Evolutionary conservation across 176 grass and related monocot species (phyloP).

Genomic region (Thalia dealbata): DNA sequence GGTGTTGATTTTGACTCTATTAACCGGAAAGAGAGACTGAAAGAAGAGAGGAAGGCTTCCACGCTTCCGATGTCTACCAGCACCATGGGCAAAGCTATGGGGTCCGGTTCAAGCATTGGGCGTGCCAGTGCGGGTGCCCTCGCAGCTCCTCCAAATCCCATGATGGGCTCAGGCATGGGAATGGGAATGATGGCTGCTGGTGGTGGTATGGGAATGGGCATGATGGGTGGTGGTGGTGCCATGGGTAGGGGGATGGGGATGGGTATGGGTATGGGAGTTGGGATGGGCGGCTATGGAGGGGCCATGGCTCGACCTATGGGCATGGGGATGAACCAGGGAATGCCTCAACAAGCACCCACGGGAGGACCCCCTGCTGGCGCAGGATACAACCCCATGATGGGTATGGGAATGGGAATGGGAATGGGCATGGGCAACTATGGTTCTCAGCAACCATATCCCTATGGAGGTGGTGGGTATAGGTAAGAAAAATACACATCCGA

Average conservation of each 20-base stretch:
- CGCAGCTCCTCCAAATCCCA: constrained; percentile 43
- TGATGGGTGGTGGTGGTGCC: constrained; percentile 14
- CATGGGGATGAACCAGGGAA: constrained; percentile 40
- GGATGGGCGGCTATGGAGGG: constrained; percentile 16
- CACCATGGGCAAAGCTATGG: constrained; percentile 96
- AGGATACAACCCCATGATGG: constrained; percentile 73
- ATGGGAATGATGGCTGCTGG: constrained; percentile 31
- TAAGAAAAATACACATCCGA: constrained; percentile 25
- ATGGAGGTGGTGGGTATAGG: constrained; percentile 62
- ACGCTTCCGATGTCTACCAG: constrained; percentile 50
- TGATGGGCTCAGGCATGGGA: constrained; percentile 34
- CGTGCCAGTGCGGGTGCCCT: constrained; percentile 40
- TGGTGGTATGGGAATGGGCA: constrained; percentile 20
- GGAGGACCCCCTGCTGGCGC: constrained; percentile 47
- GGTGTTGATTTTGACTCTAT: constrained; percentile 97
- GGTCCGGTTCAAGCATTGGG: constrained; percentile 68
- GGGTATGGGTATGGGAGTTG: constrained; percentile 41
- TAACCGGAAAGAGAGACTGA: constrained; percentile 86
- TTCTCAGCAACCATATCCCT: constrained; percentile 49
- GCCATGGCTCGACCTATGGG: constrained; percentile 14
- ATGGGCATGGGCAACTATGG: constrained; percentile 43
- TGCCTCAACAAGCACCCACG: constrained; percentile 52
- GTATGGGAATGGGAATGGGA: constrained; percentile 24
- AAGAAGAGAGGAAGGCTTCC: constrained; percentile 65
- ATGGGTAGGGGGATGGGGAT: constrained; percentile 24